A percentile compares a stretch with the other conserved stretches of the same genome.
Conservation (phyloP, 768 basidiomycete species). For the Kwoniella heveanensis region DNA sequence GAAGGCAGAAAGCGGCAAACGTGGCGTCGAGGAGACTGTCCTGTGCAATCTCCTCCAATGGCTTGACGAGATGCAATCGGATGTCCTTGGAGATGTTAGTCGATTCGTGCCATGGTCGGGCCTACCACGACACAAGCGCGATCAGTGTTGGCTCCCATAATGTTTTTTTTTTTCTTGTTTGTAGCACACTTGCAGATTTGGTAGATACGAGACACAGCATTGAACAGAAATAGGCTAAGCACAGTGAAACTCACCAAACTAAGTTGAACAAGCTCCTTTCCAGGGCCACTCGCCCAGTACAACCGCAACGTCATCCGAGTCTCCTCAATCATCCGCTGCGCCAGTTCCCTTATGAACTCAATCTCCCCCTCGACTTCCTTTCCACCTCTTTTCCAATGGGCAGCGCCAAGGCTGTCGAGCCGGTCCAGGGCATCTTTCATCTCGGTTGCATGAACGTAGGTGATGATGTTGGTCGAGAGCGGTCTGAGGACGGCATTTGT, state of each 20-base stretch:
- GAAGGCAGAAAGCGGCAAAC: slow-evolving; percentile 8
- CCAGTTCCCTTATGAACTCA: slow-evolving; percentile 13
- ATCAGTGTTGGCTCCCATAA: background rate
- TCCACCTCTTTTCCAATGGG: background rate
- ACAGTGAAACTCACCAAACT: slow-evolving; percentile 22
- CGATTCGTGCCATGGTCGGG: slow-evolving; percentile 8
- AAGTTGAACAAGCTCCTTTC: slow-evolving; percentile 7
- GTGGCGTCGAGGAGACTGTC: slow-evolving; percentile 11
- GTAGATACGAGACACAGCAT: background rate
- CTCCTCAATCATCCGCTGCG: slow-evolving; percentile 5
- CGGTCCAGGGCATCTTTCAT: slow-evolving; percentile 16
- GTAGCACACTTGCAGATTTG: no score
- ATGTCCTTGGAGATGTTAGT: slow-evolving; percentile 13
- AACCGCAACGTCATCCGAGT: slow-evolving; percentile 4
- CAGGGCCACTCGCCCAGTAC: slow-evolving; percentile 20
- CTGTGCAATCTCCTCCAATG: slow-evolving; percentile 9
- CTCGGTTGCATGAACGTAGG: slow-evolving; percentile 16
- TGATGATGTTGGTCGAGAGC: slow-evolving; percentile 6
- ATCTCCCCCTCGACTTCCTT: slow-evolving; percentile 4
- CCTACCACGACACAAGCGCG: background rate
- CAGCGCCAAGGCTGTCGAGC: background rate
- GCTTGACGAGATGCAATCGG: slow-evolving; percentile 2
- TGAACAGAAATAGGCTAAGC: background rate
- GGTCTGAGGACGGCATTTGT: slow-evolving; percentile 12
- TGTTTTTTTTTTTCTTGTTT: no score